Evolutionary conservation across 768 basidiomycete species (phyloP), one percentile per base, ranked within the genome.

Genomic region (Lactarius indigo): DNA sequence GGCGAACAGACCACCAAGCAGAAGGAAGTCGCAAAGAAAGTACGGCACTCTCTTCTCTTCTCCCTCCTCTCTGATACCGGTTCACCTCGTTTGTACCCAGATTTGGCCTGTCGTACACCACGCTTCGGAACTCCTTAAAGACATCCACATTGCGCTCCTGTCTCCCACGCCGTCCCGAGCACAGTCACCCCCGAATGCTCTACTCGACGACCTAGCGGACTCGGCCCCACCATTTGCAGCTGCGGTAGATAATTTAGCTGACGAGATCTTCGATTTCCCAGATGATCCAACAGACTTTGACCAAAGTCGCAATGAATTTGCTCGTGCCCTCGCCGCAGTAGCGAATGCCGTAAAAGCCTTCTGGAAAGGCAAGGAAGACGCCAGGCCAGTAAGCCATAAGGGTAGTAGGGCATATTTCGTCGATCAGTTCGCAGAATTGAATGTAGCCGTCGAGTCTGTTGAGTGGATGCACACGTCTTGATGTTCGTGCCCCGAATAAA

Each of bases 161-260:
- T n/a, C 52, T 15, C 52, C 57, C 26, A 8, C 39, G 41, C 54
- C 57, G 15, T 35, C 62, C 9, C 31, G 18, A 12, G 31, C 55
- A 3, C 63, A 41, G 42, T 39, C 61, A 0, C 33, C 39, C 10
- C 39, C 69, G 23, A 63, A 64, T 23, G 20, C 50, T 13, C 37
- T 66, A n/a, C 57, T 71, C 9, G 70, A 71, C 33, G 39, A 57
- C 20, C 56, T 71, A 18, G 35, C 64, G 12, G 65, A 61, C n/a
- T 64, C 65, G 5, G 70, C 70, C 31, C 52, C 61, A 0, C 64
- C 68, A 18, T 59, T 71, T 37, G 62, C 60, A 50, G 59, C 59
- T 20, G 68, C 68, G 13, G 59, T 63, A 5, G 70, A 71, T 57
- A 31, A 69, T 15, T 57, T 71, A n/a, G 47, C 59, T 18, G 61